Percentiles rank a stretch among this genome's conserved stretches.
These are phyloP conservation scores for Collariella sp. DNA, from an alignment of 495 filamentous ascomycete genomes.

Conservation along the genomic window DNA sequence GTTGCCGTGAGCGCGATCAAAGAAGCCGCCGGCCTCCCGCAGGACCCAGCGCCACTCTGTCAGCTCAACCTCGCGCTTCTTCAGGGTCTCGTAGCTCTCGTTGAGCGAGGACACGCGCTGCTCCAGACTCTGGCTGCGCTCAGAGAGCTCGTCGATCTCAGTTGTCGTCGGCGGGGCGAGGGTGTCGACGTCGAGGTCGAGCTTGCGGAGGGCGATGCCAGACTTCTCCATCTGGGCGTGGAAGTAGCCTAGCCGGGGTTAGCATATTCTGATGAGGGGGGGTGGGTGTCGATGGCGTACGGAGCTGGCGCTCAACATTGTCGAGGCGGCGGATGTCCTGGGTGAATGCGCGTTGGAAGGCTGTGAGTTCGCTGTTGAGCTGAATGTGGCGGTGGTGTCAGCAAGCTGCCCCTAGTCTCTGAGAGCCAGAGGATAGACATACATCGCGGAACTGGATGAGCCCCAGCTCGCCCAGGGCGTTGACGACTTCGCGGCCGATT, in stretches of 20 bases:
- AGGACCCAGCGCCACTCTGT: conserved; percentile 98
- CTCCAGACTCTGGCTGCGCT: conserved; percentile 85
- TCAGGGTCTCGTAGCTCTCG: conserved; percentile 95
- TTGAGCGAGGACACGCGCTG: conserved; percentile 84
- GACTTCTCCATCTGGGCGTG: conserved; percentile 90
- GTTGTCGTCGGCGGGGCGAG: conserved; percentile 78
- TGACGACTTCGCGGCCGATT: conserved; percentile 95
- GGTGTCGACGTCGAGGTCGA: conserved; percentile 76
- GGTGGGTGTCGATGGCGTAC: conserved; percentile 44
- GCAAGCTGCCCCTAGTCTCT: not conserved
- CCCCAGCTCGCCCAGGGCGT: conserved; percentile 89
- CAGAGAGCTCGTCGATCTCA: conserved; percentile 91
- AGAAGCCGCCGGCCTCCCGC: conserved; percentile 90
- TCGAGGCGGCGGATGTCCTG: conserved; percentile 94
- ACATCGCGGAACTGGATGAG: conserved; percentile 96
- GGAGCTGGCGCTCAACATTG: conserved; percentile 95
- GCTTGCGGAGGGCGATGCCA: conserved; percentile 67
- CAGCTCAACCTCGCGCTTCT: conserved; percentile 92
- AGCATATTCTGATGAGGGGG: not conserved
- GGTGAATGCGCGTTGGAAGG: conserved; percentile 95
- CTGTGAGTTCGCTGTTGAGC: conserved; percentile 86
- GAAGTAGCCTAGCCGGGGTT: conserved; percentile 62
- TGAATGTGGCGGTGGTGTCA: conserved; percentile 25
- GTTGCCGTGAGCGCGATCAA: conserved; percentile 89
- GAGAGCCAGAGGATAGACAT: conserved; percentile 26